These are phyloP conservation scores for Persicaria tinctoria DNA, from an alignment of 148 eudicot species.

Conservation along the genomic window DNA sequence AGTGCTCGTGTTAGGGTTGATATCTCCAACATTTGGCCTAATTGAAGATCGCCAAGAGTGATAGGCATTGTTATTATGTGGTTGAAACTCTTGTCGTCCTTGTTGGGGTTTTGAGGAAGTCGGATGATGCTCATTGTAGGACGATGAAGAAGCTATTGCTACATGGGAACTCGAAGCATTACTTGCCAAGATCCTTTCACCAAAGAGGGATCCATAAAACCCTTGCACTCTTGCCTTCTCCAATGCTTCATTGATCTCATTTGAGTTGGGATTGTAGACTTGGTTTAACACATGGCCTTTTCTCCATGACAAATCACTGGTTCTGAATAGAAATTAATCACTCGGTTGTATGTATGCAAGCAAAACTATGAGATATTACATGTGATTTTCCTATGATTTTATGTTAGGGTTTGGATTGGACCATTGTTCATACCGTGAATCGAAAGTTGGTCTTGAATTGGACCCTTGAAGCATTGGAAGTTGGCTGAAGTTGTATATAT, in stretches of 20 bases:
- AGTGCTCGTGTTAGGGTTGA: not conserved
- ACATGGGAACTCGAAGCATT: not conserved
- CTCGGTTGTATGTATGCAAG: too few relatives aligned
- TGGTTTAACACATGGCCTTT: slow-evolving; percentile 5
- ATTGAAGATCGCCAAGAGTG: slow-evolving; percentile 6
- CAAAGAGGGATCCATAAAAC: not conserved
- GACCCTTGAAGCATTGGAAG: slow-evolving; percentile 15
- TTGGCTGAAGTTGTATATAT: slow-evolving; percentile 12
- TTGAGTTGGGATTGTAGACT: slow-evolving; percentile 5
- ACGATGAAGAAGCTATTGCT: not conserved
- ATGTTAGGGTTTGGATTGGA: not conserved
- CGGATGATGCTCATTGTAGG: not conserved
- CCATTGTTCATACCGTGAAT: not conserved
- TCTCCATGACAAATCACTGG: not conserved
- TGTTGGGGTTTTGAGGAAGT: not conserved
- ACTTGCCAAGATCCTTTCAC: slow-evolving; percentile 1
- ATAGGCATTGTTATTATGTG: not conserved
- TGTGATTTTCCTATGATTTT: not conserved
- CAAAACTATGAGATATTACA: not conserved
- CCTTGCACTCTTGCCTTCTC: slow-evolving; percentile 12
- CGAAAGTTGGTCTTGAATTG: slow-evolving; percentile 3
- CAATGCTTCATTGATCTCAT: not conserved
- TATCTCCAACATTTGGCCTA: not conserved
- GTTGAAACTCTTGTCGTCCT: not conserved
- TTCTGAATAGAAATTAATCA: not conserved